phyloP scores from a whole-genome alignment of 2,329 filamentous ascomycete genomes.

The Xylariomycetidae sp. region DNA sequence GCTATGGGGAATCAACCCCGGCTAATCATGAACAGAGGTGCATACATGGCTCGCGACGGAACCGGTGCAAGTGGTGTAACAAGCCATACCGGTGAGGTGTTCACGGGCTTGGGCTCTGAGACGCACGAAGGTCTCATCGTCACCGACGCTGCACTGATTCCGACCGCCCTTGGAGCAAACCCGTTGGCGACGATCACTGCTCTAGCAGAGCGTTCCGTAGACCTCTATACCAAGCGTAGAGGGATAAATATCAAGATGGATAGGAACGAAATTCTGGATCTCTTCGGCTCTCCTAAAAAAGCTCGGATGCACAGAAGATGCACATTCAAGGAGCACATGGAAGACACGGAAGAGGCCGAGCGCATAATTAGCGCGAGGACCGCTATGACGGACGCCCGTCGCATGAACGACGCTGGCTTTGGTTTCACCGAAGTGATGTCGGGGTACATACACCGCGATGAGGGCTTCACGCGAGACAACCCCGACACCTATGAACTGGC shows the following conservation, averaged over 20 bases:
- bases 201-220: conserved; percentile 60
- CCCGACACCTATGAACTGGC: conserved; percentile 50
- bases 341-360: conserved; percentile 28
- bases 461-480: conserved; percentile 37
- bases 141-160: conserved; percentile 58
- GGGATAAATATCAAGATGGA: conserved; percentile 40
- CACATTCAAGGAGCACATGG: conserved; percentile 13
- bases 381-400: conserved; percentile 37
- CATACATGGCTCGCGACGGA: conserved; percentile 59
- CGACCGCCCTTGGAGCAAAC: conserved; percentile 60
- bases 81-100: conserved; percentile 58
- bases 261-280: conserved; percentile 45
- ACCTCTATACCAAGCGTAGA: conserved; percentile 39
- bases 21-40: conserved; percentile 41
- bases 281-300: conserved; percentile 49
- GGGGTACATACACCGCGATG: conserved; percentile 50
- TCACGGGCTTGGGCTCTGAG: conserved; percentile 46
- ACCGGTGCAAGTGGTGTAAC: conserved; percentile 54
- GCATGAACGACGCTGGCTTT: conserved; percentile 44
- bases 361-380: conserved; percentile 32
- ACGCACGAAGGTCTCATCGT: conserved; percentile 56
- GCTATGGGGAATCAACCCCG: too few species aligned
- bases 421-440: conserved; percentile 63
- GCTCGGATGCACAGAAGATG: conserved; percentile 15
- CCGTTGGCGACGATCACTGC: conserved; percentile 67